Evolutionary conservation across 1,284 basidiomycete genomes (phyloP).

Genomic region (Rhizopogon parksii): DNA sequence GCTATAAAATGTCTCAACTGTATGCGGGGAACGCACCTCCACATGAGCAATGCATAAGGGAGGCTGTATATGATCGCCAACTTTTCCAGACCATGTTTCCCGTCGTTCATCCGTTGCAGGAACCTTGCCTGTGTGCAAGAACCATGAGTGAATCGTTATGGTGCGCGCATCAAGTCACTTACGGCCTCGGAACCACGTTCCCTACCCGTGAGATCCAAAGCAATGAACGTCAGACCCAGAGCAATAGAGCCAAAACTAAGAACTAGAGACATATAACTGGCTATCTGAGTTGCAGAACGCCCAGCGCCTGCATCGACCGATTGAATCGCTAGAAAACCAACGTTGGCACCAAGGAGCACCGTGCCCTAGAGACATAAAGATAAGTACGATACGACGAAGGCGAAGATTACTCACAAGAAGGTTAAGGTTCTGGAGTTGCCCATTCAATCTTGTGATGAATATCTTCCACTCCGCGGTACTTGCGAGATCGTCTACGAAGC

Average conservation of each 20-base stretch:
- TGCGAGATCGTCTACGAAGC: conserved; percentile 30
- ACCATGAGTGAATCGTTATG: not conserved
- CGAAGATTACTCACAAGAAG: conserved; percentile 17
- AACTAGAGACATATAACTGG: conserved; percentile 31
- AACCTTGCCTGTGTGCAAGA: conserved; percentile 14
- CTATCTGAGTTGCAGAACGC: conserved; percentile 25
- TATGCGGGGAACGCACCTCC: conserved; percentile 13
- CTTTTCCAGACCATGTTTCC: conserved; percentile 15
- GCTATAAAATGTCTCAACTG: not conserved
- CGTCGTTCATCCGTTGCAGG: conserved; percentile 13
- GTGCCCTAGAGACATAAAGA: conserved; percentile 18
- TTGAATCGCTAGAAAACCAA: conserved; percentile 31
- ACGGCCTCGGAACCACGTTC: conserved; percentile 22
- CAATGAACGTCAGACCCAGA: conserved; percentile 29
- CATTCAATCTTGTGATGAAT: conserved; percentile 23
- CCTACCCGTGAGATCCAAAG: conserved; percentile 24
- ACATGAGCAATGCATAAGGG: conserved; percentile 24
- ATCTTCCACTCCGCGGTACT: conserved; percentile 19
- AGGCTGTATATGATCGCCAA: conserved; percentile 21
- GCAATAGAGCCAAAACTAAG: conserved; percentile 32
- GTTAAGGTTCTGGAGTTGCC: conserved; percentile 25
- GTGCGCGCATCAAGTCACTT: not conserved
- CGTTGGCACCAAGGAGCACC: conserved; percentile 31
- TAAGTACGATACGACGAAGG: not conserved
- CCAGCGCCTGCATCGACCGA: conserved; percentile 17